Base-by-base conservation (phyloP, 2,329 filamentous ascomycete genomes). In the Cladobotryum mycophilum region DNA sequence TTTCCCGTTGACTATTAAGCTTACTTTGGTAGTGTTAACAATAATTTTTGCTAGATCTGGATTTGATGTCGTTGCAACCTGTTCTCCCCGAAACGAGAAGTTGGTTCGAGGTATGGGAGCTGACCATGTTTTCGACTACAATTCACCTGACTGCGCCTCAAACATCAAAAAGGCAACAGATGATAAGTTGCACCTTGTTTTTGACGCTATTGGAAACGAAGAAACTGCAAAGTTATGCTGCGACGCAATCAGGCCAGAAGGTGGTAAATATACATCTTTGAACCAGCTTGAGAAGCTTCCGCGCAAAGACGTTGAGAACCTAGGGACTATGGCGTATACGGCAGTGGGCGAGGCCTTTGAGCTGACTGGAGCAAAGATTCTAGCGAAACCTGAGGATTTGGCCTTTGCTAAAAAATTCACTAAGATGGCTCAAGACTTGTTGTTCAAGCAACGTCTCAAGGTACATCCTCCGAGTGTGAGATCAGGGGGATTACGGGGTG, bases 101-200 rank as follows among this genome's bases (percentile, higher is more conserved):
- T 64, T 67, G 25, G 56, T 71, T 17, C 60, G 58, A 45, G 60
- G 58, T 2, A 67, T 72, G 6, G 77, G 77, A 15, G 76, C 75
- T 4, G 70, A 71, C 33, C 58, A 62, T 5, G 67, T 66, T n/a
- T 73, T 77, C 51, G 74, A 80, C 64, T 76, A 80, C 62, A 62
- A 60, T n/a, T 53, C 59, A 8, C 51, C 53, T 15, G 58, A 51
- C 4, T 55, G 56, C 5, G 60, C 56, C 3, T 48, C 53, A 3
- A 55, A 62, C 33, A 64, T 67, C 45, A 58, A 58, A 40, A 45
- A 51, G 5, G 41, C 46, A 6, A 51, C 49, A 37, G 20, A 44
- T 3, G 34, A 47, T 13, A 44, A 41, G 1, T 44, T 51, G 5
- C 20, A 11, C 8, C 45, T 47, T 12, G 45, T 44, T 2, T 51